Base-by-base conservation (phyloP, 331 rosid genomes). In the Spiraea crenata region DNA sequence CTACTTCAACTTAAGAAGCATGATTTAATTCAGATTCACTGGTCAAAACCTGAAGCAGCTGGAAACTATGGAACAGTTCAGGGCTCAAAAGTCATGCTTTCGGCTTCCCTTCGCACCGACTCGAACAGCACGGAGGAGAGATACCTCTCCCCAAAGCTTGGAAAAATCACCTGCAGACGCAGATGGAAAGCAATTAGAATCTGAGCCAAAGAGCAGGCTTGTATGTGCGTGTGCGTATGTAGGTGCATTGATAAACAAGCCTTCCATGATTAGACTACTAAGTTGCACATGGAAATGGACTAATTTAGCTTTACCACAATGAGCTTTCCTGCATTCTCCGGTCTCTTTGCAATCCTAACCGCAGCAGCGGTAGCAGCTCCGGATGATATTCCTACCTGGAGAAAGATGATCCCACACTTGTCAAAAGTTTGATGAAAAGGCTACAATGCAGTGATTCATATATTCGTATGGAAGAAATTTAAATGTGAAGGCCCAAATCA, bases 131-230 rank as follows among this genome's bases (percentile, higher is more conserved):
- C 89, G 25, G 95, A 85, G 25, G 97, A 88, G 34, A 91, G 84
- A 65, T 88, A 91, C 69, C 95, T 86, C 86, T 91, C 97, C n/a
- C 97, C 97, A 51, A 85, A 91, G 87, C 97, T 88, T 64, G 97
- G 95, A 56, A 91, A 91, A 73, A 91, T 51, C 25, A 81, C 89
- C 97, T 91, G 34, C 44, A 42, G 1, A 52, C 51, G 50, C 58
- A 16, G 16, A 75, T 7, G 67, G 45, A 17, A 6, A 35, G 16
- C 31, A 59, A 54, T 64, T 73, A 63, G 35, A 16, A 44, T 42
- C 14, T 5, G 9, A 16, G 6, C 31, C 16, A 44, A 55, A 69
- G 3, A 25, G 31, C 46, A 25, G n/a, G 31, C 31, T 25, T 25
- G 31, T 2, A 25, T 25, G 1, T 25, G 31, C 31, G 31, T 25